Evolutionary conservation across 2,329 filamentous ascomycete species (phyloP).

Genomic region (Beauveria rudraprayagi): DNA sequence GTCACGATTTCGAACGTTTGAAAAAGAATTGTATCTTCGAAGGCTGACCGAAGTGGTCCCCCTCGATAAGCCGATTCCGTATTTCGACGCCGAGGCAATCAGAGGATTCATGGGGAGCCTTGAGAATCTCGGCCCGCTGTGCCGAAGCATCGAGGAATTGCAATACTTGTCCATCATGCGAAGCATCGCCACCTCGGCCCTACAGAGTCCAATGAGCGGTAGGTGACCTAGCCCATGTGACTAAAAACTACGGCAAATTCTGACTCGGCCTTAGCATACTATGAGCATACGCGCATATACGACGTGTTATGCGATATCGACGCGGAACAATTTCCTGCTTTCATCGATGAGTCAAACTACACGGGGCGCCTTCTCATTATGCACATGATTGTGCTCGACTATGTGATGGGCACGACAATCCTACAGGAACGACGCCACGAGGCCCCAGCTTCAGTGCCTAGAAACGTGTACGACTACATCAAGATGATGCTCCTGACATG

Average conservation of each 20-base stretch:
- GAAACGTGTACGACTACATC: conserved; percentile 16
- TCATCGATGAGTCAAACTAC: conserved; percentile 10
- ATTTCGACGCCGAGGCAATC: conserved; percentile 1
- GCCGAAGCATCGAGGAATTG: conserved; percentile 8
- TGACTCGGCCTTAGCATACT: not conserved
- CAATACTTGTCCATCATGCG: conserved; percentile 9
- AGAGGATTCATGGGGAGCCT: conserved; percentile 7
- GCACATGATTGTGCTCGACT: conserved; percentile 12
- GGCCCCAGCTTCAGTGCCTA: not conserved
- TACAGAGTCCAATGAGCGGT: conserved; percentile 5
- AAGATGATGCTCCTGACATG: conserved; percentile 29
- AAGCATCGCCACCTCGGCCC: conserved; percentile 4
- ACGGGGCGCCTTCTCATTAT: conserved; percentile 6
- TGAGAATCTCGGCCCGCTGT: conserved; percentile 4
- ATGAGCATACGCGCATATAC: conserved; percentile 10
- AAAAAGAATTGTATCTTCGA: conserved; percentile 4
- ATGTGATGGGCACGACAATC: conserved; percentile 9
- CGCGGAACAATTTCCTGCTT: conserved; percentile 5
- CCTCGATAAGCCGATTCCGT: conserved; percentile 1
- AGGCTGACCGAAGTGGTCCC: conserved; percentile 2
- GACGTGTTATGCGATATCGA: conserved; percentile 1
- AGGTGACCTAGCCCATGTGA: not conserved
- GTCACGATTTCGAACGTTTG: conserved; percentile 4
- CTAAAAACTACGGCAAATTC: not conserved
- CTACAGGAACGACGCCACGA: conserved; percentile 2